These are phyloP conservation scores for Anthoceros angustus DNA, from an alignment of 225 moss, liverwort and hornwort species.

Conservation along the genomic window DNA sequence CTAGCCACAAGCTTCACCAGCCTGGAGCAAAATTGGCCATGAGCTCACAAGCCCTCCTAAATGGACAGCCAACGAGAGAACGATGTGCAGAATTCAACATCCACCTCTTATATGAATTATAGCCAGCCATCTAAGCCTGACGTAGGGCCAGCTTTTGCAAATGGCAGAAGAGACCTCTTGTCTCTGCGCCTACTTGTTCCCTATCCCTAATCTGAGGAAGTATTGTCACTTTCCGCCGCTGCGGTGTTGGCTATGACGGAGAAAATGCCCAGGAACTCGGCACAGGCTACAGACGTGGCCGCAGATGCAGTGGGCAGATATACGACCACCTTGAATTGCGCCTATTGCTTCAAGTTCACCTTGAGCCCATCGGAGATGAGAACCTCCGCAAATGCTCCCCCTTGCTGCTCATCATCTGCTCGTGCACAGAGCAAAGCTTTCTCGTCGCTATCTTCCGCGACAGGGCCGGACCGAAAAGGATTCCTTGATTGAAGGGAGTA, in stretches of 20 bases:
- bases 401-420: background rate
- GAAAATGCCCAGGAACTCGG: background rate
- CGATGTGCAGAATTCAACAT: no score
- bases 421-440: no score
- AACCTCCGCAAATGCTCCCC: background rate
- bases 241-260: background rate
- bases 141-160: no score
- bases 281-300: background rate
- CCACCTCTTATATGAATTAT: no score
- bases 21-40: conserved; percentile 11
- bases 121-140: no score
- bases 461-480: no score
- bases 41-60: no score
- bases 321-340: background rate
- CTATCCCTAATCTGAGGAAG: background rate
- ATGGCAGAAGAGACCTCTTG: background rate
- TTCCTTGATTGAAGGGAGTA: no score
- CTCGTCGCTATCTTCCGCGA: no score
- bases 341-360: background rate
- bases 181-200: background rate
- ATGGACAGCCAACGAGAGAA: no score
- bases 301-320: background rate
- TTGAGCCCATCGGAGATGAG: background rate
- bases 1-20: conserved; percentile 94
- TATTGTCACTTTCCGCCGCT: background rate